Conservation (phyloP, 306 rosid genomes). For the Medicago arabica region DNA sequence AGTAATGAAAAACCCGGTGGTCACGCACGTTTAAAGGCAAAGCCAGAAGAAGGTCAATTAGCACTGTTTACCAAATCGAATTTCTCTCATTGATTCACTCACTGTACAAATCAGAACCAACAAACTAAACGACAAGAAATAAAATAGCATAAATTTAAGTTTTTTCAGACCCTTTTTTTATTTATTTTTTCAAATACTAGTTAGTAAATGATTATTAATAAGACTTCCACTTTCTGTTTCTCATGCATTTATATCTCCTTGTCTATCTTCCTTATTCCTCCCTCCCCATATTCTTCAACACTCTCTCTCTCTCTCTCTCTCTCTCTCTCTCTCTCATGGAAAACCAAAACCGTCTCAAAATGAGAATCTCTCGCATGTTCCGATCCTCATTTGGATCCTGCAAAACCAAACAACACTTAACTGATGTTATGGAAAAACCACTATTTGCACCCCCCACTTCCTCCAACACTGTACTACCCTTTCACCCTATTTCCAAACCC, state of each 20-base stretch:
- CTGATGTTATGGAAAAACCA: slow-evolving; percentile 70
- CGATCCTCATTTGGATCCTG: slow-evolving; percentile 84
- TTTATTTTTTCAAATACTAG: background rate
- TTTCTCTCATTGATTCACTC: slow-evolving; percentile 36
- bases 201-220: slow-evolving; percentile 21
- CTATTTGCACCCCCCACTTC: slow-evolving; percentile 43
- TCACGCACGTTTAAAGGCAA: background rate
- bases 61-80: slow-evolving; percentile 39
- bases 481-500: slow-evolving; percentile 58
- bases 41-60: slow-evolving; percentile 35
- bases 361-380: slow-evolving; percentile 81
- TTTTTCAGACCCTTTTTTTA: background rate
- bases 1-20: background rate
- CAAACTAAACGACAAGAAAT: slow-evolving; percentile 45
- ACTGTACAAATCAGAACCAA: slow-evolving; percentile 37
- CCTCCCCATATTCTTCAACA: background rate
- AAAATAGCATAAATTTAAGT: slow-evolving; percentile 33
- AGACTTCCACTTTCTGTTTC: slow-evolving; percentile 40
- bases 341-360: slow-evolving; percentile 65
- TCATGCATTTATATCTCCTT: slow-evolving; percentile 32
- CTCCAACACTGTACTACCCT: slow-evolving; percentile 44
- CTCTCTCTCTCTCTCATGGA: slow-evolving; percentile 55
- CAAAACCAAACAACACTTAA: slow-evolving; percentile 62
- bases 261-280: no score
- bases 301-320: slow-evolving; percentile 25